A percentile compares a stretch with the other conserved stretches of the same genome.
Conservation (phyloP, 305 asterid species). For the Fraxinus latifolia region DNA sequence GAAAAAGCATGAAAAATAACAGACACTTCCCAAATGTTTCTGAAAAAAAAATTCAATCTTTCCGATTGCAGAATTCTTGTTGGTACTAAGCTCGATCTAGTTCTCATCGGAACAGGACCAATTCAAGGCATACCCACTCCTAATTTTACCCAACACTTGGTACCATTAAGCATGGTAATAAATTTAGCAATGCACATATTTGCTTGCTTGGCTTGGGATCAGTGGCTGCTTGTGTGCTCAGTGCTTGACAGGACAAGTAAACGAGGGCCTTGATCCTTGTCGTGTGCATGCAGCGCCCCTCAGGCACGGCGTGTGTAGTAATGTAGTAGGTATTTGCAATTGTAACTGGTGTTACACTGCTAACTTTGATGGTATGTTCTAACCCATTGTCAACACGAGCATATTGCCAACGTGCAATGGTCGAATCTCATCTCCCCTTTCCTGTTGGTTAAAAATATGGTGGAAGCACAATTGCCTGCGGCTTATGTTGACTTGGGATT, state of each 20-base stretch:
- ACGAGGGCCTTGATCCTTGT: background rate
- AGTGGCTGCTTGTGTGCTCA: background rate
- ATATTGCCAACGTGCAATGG: background rate
- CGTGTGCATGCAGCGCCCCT: background rate
- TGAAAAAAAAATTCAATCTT: background rate
- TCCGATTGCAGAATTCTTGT: background rate
- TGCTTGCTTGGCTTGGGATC: background rate
- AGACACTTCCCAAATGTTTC: background rate
- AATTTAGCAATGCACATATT: background rate
- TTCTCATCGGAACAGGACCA: background rate
- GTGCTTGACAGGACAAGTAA: background rate
- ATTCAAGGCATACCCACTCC: background rate
- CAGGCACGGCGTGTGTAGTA: background rate
- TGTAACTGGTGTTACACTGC: background rate
- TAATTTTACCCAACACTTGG: background rate
- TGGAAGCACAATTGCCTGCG: background rate
- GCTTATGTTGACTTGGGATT: background rate
- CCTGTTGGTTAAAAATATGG: background rate
- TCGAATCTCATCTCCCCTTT: background rate
- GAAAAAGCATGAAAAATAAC: background rate
- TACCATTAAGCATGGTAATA: background rate
- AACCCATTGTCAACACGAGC: background rate
- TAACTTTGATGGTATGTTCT: background rate
- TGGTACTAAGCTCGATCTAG: background rate
- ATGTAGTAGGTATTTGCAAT: background rate